phyloP scores from a whole-genome alignment of 306 rosid genomes.

The Quercus ilex region DNA sequence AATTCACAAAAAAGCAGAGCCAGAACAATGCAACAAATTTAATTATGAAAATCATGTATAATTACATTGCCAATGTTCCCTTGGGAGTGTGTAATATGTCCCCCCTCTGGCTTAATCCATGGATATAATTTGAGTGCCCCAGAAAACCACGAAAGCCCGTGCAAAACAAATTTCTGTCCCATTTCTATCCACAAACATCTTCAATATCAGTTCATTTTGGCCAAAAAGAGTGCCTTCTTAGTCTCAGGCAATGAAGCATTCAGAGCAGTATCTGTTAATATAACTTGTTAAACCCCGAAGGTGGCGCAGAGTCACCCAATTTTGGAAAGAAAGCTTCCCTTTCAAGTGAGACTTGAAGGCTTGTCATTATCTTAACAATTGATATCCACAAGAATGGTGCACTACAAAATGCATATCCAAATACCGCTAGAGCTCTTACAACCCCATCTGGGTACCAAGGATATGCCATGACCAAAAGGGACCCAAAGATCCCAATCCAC shows the following conservation, averaged over 20 bases:
- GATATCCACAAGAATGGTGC: conserved; percentile 74
- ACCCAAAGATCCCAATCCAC: conserved; percentile 52
- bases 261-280: conserved; percentile 22
- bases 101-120: conserved; percentile 1
- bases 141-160: not conserved
- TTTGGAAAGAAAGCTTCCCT: conserved; percentile 66
- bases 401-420: conserved; percentile 62
- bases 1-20: not conserved
- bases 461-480: conserved; percentile 68
- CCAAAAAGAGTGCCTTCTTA: not conserved
- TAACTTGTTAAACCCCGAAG: conserved; percentile 54
- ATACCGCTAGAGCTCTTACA: conserved; percentile 62
- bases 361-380: conserved; percentile 36
- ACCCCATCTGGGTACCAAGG: conserved; percentile 79
- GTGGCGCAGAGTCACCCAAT: conserved; percentile 52
- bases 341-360: conserved; percentile 66
- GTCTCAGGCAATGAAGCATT: not conserved
- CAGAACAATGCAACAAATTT: not conserved
- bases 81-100: not conserved
- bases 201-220: not conserved
- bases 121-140: not conserved
- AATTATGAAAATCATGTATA: not conserved
- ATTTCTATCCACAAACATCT: not conserved
- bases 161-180: not conserved
- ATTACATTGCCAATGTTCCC: conserved; percentile 2